Conservation (phyloP, 2,329 filamentous ascomycete genomes). For the Epichloe sp. region DNA sequence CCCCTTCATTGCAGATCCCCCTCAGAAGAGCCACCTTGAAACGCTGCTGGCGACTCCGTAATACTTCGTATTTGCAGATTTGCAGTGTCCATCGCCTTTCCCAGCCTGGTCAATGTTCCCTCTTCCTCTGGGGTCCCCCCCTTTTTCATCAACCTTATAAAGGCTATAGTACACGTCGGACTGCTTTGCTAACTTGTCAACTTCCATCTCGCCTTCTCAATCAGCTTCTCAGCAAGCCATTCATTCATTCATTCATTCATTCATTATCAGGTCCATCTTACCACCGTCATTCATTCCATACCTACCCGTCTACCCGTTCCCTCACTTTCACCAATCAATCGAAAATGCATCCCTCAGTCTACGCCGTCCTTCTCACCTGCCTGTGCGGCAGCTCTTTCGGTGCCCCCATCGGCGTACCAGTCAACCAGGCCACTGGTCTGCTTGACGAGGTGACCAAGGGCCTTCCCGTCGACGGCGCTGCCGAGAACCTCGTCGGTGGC, state of each 20-base stretch:
- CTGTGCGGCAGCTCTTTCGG: conserved; percentile 2
- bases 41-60: too few species aligned
- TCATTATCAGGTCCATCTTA: background rate
- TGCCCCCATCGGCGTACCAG: background rate
- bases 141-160: too few species aligned
- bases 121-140: too few species aligned
- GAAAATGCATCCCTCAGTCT: conserved; percentile 3
- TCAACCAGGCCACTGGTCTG: background rate
- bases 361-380: conserved; percentile 2
- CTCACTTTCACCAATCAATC: background rate
- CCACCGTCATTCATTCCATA: background rate
- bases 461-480: too few species aligned
- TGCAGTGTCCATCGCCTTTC: too few species aligned
- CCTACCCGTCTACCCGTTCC: background rate
- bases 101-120: too few species aligned
- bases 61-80: too few species aligned
- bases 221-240: background rate
- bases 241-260: background rate
- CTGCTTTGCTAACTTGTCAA: too few species aligned
- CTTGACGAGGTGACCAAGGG: background rate
- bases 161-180: too few species aligned
- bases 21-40: too few species aligned
- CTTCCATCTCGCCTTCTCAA: too few species aligned
- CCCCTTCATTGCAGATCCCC: too few species aligned
- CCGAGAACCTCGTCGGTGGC: background rate